These are phyloP conservation scores for Rhizopogon sp. DNA, from an alignment of 768 basidiomycete genomes.

Conservation along the genomic window DNA sequence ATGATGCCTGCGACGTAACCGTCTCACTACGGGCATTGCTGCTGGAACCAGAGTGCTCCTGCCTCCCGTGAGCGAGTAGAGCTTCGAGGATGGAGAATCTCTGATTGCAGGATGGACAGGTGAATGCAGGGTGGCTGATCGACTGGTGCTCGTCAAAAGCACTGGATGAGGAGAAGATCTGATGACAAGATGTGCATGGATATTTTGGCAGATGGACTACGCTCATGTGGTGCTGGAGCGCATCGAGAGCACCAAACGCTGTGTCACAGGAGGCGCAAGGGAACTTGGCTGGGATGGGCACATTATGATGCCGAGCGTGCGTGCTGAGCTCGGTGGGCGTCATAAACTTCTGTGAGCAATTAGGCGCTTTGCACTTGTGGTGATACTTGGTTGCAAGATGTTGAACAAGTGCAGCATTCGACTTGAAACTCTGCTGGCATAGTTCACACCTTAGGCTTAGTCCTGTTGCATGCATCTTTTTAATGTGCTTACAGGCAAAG, in stretches of 20 bases:
- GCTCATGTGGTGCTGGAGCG: not conserved
- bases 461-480: not conserved
- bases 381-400: constrained; percentile 2
- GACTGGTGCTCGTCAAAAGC: not conserved
- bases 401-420: not conserved
- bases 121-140: not conserved
- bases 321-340: not conserved
- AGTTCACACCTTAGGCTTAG: not conserved
- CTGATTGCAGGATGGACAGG: no score
- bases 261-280: not conserved
- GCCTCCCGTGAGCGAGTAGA: not conserved
- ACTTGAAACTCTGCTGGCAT: not conserved
- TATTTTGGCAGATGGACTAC: not conserved
- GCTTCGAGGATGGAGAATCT: not conserved
- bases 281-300: not conserved
- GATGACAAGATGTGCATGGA: constrained; percentile 1
- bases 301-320: not conserved
- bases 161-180: not conserved
- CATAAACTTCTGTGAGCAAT: not conserved
- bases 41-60: not conserved
- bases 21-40: no score
- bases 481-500: not conserved
- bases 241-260: not conserved
- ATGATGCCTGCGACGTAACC: no score
- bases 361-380: not conserved